These are phyloP conservation scores for Fusarium brachygibbosum DNA, from an alignment of 2,329 filamentous ascomycete species.

Conservation along the genomic window DNA sequence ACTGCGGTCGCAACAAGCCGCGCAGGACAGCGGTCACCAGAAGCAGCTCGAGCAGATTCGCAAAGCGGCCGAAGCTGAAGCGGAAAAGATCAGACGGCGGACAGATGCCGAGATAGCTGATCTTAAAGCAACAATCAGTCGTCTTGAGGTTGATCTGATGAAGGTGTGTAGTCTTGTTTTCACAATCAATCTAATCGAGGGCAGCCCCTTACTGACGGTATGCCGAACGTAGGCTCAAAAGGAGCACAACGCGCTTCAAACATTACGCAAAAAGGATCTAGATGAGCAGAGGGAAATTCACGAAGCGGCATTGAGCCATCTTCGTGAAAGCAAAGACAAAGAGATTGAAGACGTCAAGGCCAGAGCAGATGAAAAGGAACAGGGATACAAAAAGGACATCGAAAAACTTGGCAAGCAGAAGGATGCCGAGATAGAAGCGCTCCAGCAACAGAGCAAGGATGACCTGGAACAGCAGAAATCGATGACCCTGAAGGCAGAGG, in stretches of 20 bases:
- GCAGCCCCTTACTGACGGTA: slow-evolving; percentile 1
- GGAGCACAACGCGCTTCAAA: slow-evolving; percentile 58
- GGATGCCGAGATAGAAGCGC: slow-evolving; percentile 46
- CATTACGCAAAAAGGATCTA: slow-evolving; percentile 32
- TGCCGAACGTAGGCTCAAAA: slow-evolving; percentile 65
- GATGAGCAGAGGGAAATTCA: slow-evolving; percentile 28
- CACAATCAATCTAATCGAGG: background rate
- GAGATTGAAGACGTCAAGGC: slow-evolving; percentile 57
- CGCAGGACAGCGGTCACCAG: slow-evolving; percentile 54
- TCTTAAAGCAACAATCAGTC: slow-evolving; percentile 70
- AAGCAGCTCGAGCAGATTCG: slow-evolving; percentile 61
- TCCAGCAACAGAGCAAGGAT: slow-evolving; percentile 29
- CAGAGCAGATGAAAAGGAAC: slow-evolving; percentile 31
- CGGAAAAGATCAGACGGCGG: slow-evolving; percentile 62
- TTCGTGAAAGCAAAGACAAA: slow-evolving; percentile 55
- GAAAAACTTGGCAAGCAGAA: slow-evolving; percentile 24
- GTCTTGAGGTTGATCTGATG: slow-evolving; percentile 72
- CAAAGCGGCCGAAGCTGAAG: slow-evolving; percentile 63
- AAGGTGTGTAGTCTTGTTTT: slow-evolving; percentile 59
- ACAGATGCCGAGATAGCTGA: slow-evolving; percentile 74
- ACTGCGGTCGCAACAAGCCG: slow-evolving; percentile 38
- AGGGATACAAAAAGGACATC: slow-evolving; percentile 17
- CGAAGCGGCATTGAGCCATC: slow-evolving; percentile 17
- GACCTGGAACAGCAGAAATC: slow-evolving; percentile 43
- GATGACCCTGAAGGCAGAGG: slow-evolving; percentile 47